Conservation (phyloP, 306 rosid genomes). For the Cicer yamashitae region DNA sequence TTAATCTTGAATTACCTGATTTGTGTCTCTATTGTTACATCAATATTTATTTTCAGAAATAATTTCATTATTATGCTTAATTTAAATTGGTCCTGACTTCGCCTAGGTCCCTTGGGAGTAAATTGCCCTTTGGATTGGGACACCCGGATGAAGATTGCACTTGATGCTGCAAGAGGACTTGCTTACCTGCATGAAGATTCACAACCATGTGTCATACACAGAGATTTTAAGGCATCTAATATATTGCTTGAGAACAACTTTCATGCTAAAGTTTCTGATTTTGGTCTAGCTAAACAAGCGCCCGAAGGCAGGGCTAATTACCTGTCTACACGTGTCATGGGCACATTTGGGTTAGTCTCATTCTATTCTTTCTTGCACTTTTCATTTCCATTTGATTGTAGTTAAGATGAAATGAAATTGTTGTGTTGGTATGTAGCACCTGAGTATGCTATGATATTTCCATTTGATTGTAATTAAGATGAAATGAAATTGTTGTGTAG, state of each 20-base stretch:
- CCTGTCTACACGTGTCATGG: conserved; percentile 97
- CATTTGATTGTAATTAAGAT: conserved; percentile 37
- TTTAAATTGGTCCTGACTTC: conserved; percentile 41
- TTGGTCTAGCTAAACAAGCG: conserved; percentile 97
- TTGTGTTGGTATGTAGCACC: conserved; percentile 92
- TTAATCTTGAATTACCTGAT: conserved; percentile 9
- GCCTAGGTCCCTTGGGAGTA: conserved; percentile 83
- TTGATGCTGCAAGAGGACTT: conserved; percentile 98
- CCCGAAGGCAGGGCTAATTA: conserved; percentile 93
- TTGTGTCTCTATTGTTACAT: conserved; percentile 27
- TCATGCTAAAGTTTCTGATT: conserved; percentile 95
- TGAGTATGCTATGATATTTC: conserved; percentile 85
- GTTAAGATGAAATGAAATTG: conserved; percentile 46
- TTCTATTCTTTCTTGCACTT: conserved; percentile 36
- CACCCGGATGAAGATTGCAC: conserved; percentile 95
- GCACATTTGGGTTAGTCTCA: conserved; percentile 89
- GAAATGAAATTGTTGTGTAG: conserved; percentile 55
- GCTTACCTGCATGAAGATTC: conserved; percentile 96
- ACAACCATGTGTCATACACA: conserved; percentile 93
- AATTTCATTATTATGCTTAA: conserved; percentile 28
- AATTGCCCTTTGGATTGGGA: conserved; percentile 99
- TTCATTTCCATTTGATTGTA: conserved; percentile 32
- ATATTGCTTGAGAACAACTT: conserved; percentile 93
- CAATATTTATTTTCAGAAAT: conserved; percentile 15
- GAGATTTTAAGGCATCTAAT: conserved; percentile 97